These are phyloP conservation scores for Epicoccum nigrum DNA, from an alignment of 2,329 filamentous ascomycete species.

Conservation along the genomic window DNA sequence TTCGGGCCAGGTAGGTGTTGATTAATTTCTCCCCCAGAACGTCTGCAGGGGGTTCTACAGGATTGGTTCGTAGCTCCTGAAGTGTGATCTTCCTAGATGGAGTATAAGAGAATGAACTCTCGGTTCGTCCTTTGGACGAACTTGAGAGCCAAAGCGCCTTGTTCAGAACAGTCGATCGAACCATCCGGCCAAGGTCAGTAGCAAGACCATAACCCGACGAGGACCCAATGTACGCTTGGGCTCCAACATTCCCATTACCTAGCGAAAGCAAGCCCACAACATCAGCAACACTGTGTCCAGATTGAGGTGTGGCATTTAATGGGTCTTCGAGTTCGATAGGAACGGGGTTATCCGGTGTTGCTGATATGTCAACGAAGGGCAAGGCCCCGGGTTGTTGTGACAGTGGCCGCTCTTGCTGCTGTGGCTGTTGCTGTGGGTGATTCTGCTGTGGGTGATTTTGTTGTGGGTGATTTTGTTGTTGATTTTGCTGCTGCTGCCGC, in stretches of 20 bases:
- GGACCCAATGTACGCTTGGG: constrained; percentile 57
- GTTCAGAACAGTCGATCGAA: constrained; percentile 61
- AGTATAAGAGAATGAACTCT: constrained; percentile 13
- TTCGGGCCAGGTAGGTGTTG: constrained; percentile 53
- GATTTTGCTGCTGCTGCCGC: background rate
- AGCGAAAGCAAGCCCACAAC: constrained; percentile 58
- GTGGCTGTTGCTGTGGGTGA: too few species aligned
- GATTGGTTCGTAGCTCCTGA: constrained; percentile 52
- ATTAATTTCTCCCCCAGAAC: constrained; percentile 54
- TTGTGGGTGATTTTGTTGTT: too few species aligned
- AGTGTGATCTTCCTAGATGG: constrained; percentile 44
- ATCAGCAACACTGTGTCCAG: constrained; percentile 15
- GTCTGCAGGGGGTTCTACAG: constrained; percentile 55
- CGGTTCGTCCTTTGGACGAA: constrained; percentile 1
- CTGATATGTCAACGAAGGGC: background rate
- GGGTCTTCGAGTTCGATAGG: background rate
- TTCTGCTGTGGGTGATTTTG: too few species aligned
- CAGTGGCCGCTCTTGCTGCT: too few species aligned
- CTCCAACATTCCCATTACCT: constrained; percentile 52
- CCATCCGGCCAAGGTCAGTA: constrained; percentile 59
- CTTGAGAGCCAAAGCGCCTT: constrained; percentile 50
- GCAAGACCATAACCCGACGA: constrained; percentile 59
- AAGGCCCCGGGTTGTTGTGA: background rate
- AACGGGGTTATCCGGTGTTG: background rate
- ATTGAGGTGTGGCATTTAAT: background rate